Evolutionary conservation across 2,329 filamentous ascomycete species (phyloP), one percentile per base, ranked within the genome.

Genomic region (Hymenoscyphus fraxineus): DNA sequence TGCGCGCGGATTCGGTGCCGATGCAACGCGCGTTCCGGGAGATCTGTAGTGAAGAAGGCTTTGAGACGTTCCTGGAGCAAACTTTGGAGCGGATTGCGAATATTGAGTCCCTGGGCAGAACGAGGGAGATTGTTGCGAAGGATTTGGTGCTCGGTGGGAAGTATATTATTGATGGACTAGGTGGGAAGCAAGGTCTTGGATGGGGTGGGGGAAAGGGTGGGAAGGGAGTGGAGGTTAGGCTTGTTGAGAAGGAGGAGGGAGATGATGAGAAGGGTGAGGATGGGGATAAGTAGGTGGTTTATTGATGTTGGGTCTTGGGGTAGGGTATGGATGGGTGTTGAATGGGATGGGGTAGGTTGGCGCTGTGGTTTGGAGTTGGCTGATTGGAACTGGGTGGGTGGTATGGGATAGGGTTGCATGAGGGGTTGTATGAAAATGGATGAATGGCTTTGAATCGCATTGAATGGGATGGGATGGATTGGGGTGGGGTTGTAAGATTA

Each of bases 91-190:
- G 95, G 27, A 99, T 99, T 70, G 79, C 83, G n/a, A 93, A 90
- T 68, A 99, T 99, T 74, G 95, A 99, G 81, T 93, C 89, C 73
- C 82, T 99, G 67, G 94, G 93, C 41, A 83, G 95, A 67, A 99
- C 95, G n/a, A 87, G 94, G 67, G 95, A 99, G 78, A 77, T 99
- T 61, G 96, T 96, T 1, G 91, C 96, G 69, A 99, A 99, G 80
- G 95, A 98, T 76, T 81, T 98, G 47, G 94, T 95, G 73, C 81
- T 93, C 39, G 88, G 91, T 13, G 93, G 93, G 1, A 89, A 89
- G 76, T 97, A 97, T 74, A 83, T 86, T 67, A 83, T 94, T 66
- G 76, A 66, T 27, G 27, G 27, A 27, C 27, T 27, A 27, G 27
- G 27, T 27, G 27, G 27, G 27, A 27, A 27, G 27, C 27, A 27